phyloP scores from a whole-genome alignment of 2,329 filamentous ascomycete species.

The Trichoderma aggressivum region DNA sequence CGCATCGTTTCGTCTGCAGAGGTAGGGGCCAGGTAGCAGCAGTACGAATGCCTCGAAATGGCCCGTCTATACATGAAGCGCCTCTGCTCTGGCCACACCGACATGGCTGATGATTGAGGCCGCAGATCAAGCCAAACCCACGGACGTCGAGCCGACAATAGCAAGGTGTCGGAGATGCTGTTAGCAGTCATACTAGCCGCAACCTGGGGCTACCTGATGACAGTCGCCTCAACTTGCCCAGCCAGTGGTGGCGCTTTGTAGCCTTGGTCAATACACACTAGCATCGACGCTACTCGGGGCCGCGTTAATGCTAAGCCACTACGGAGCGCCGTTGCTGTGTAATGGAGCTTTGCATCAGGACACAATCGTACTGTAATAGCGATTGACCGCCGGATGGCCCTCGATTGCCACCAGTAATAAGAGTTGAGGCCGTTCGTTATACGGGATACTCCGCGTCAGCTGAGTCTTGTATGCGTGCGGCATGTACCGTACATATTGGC shows the following conservation, averaged over 20 bases:
- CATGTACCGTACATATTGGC: background rate
- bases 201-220: background rate
- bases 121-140: background rate
- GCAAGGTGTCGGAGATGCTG: background rate
- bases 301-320: slow-evolving; percentile 1
- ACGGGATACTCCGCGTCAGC: slow-evolving; percentile 2
- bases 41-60: background rate
- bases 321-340: background rate
- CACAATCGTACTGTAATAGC: background rate
- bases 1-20: background rate
- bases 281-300: slow-evolving; percentile 10
- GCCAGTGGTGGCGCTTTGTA: background rate
- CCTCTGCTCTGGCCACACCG: background rate
- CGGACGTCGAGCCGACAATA: slow-evolving; percentile 2
- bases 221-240: background rate
- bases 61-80: background rate
- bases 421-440: background rate
- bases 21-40: background rate
- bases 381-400: slow-evolving; percentile 1
- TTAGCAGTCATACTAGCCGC: background rate
- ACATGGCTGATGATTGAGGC: slow-evolving; percentile 1
- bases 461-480: background rate
- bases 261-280: slow-evolving; percentile 1
- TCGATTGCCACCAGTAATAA: background rate
- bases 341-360: background rate